Percentiles rank a stretch among this genome's conserved stretches.
phyloP scores from a whole-genome alignment of 176 grass and related monocot genomes.

The Musa troglodytarum region DNA sequence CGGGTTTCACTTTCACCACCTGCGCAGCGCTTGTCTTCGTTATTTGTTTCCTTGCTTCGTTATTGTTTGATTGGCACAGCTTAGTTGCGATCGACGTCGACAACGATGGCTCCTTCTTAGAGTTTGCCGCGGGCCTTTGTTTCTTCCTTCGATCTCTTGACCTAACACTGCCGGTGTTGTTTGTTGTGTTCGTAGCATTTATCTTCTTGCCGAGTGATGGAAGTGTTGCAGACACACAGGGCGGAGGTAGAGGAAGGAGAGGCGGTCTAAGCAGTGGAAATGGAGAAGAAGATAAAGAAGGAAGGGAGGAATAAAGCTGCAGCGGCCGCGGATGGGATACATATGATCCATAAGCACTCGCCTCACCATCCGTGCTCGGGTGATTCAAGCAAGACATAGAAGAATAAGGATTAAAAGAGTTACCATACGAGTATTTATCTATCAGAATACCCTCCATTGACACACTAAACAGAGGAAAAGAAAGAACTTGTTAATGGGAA shows the following conservation, averaged over 20 bases:
- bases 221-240: not conserved
- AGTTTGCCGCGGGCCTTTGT: not conserved
- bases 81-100: not conserved
- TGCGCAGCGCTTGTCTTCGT: not conserved
- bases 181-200: not conserved
- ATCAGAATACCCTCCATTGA: not conserved
- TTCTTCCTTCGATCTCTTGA: not conserved
- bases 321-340: slow-evolving; percentile 21
- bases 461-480: not conserved
- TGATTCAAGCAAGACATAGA: not conserved
- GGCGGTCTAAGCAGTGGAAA: slow-evolving; percentile 43
- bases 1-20: not conserved
- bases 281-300: slow-evolving; percentile 31
- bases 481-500: not conserved
- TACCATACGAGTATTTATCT: not conserved
- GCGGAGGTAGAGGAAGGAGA: slow-evolving; percentile 47
- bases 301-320: slow-evolving; percentile 1
- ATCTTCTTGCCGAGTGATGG: not conserved
- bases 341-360: not conserved
- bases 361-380: not conserved
- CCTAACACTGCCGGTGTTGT: not conserved
- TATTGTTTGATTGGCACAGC: not conserved
- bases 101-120: not conserved
- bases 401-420: not conserved
- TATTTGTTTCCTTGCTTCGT: not conserved